Evolutionary conservation across 2,329 filamentous ascomycete species (phyloP), one percentile per base, ranked within the genome.

Genomic region (Colletotrichum sansevieriae): DNA sequence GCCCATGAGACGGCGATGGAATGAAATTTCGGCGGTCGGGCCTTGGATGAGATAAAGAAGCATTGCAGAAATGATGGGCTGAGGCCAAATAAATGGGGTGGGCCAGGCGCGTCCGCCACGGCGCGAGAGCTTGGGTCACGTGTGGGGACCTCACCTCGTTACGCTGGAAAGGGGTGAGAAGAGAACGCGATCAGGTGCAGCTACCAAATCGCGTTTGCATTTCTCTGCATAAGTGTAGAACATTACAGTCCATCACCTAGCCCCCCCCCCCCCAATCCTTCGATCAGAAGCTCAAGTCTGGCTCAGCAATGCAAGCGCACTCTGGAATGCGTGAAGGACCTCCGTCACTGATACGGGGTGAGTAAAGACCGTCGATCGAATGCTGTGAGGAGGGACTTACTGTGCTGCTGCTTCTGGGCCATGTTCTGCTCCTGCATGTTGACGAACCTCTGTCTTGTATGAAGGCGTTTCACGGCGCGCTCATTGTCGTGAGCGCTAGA

Each of bases 371-470:
- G 20, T 41, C 33, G 49, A 37, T 18, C 15, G 22, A 39, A 22
- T n/a, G 37, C 13, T 43, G 11, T 22, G n/a, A 62, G 20, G 25
- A 62, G 20, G 47, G 35, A 81, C 92, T 82, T 82, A 97, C 94
- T 93, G 74, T 97, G 94, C 70, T 90, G 85, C 75, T 94, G 91
- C 76, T 92, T 96, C 72, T 91, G 86, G 62, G 90, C 88, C 65
- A 97, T 83, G 29, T 84, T 87, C 44, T 88, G 83, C 77, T 97
- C 95, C 0, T 91, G 88, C 49, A 93, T 83, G 70, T 91, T 88
- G 35, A 97, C 93, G 77, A 91, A 92, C 70, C 89, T 85, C 77
- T 91, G 89, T 70, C 94, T 90, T 2, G 95, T 98, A 75, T 91
- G 92, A 52, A 97, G 84, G 63, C 94, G 89, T 78, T 95, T 95